These are phyloP conservation scores for Fraxinus paxiana DNA, from an alignment of 305 asterid species.

Conservation along the genomic window DNA sequence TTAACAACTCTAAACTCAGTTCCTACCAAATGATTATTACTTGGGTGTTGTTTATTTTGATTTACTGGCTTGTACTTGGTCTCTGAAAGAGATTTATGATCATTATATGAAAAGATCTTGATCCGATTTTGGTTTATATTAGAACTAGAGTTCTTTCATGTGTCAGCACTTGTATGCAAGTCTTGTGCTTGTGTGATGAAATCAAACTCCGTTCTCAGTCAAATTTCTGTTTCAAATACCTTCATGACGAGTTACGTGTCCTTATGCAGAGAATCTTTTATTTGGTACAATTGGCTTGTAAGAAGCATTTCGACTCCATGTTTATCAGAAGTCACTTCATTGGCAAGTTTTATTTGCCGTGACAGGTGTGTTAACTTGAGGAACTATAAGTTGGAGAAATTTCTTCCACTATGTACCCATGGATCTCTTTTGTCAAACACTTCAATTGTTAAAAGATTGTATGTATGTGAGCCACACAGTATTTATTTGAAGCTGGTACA, in stretches of 20 bases:
- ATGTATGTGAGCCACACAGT: constrained; percentile 20
- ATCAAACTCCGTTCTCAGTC: neutral
- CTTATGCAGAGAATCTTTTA: constrained; percentile 37
- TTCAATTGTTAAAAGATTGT: constrained; percentile 22
- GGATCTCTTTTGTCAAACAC: constrained; percentile 23
- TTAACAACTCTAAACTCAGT: neutral
- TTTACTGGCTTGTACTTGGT: neutral
- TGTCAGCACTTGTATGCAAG: neutral
- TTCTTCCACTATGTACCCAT: constrained; percentile 23
- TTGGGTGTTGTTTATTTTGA: neutral
- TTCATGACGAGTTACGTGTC: constrained; percentile 17
- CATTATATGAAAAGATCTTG: neutral
- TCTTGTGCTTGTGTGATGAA: neutral
- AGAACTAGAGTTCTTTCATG: neutral
- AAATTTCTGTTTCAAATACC: neutral
- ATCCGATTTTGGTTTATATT: neutral
- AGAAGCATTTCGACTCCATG: constrained; percentile 22
- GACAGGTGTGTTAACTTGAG: constrained; percentile 10
- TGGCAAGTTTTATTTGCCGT: constrained; percentile 16
- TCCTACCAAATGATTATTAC: neutral
- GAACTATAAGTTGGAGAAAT: constrained; percentile 22
- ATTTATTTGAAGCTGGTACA: constrained; percentile 28
- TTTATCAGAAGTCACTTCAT: constrained; percentile 13
- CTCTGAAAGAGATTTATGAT: neutral
- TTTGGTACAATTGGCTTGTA: constrained; percentile 25